Evolutionary conservation across 768 basidiomycete species (phyloP), one percentile per base, ranked within the genome.

Genomic region (Amanita molliuscula): DNA sequence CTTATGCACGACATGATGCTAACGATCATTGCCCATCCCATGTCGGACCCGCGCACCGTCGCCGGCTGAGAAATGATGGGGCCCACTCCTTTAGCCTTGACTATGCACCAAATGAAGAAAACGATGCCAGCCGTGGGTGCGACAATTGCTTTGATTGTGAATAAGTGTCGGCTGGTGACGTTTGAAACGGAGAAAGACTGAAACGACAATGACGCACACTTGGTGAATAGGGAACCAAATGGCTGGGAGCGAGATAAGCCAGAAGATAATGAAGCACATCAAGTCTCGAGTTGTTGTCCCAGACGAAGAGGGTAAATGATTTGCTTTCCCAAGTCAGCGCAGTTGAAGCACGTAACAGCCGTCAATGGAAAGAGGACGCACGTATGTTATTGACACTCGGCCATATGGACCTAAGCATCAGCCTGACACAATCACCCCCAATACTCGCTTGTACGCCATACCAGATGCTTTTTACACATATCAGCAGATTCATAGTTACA

Each of bases 241-340:
- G 15, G 82, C 80, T 7, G 85, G 86, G 26, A 90, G 74, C 28
- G 81, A 84, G 34, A 88, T 73, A 23, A 89, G 66, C 82, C 86
- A 91, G 72, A 90, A 93, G 51, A 92, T 70, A 73, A 92, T 83
- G 77, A 92, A 92, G 56, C 79, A 79, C 68, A 88, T 67, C 56
- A 83, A 86, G 65, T 86, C 79, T 47, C 76, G 74, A n/a, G 83
- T 82, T 49, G 72, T 84, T 28, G 79, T 89, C 38, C 87, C 86
- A 52, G 84, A 79, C 10, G 80, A 82, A 20, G 69, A 73, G n/a
- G 86, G 82, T 58, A 89, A 72, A 52, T 73, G 70, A 69, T 90
- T 90, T 21, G 77, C 80, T 85, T 55, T 51, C 35, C 35, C 25
- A n/a, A 26, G 4, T 25, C 10, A 40, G 4, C 18, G 3, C 18